These are phyloP conservation scores for Teratosphaeria destructans DNA, from an alignment of 2,329 filamentous ascomycete species.

Conservation along the genomic window DNA sequence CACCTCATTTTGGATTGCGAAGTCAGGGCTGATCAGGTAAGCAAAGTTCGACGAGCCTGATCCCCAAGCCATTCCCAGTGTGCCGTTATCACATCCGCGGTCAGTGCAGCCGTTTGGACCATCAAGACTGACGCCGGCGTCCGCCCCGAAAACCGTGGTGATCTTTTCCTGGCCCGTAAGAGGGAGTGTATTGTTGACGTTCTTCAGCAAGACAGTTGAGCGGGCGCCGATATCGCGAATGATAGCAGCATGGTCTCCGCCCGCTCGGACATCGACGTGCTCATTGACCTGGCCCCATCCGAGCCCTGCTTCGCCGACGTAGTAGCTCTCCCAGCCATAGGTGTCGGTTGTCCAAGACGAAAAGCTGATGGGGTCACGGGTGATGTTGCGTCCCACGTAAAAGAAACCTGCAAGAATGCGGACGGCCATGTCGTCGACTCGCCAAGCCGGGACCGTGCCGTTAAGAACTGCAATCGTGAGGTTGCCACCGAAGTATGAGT, in stretches of 20 bases:
- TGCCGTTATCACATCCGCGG: conserved; percentile 51
- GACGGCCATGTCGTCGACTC: conserved; percentile 84
- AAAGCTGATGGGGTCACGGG: conserved; percentile 50
- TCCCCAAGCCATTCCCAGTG: conserved; percentile 60
- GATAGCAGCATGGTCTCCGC: conserved; percentile 52
- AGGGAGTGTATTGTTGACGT: conserved; percentile 56
- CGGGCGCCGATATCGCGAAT: conserved; percentile 70
- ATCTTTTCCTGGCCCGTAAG: conserved; percentile 48
- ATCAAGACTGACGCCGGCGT: conserved; percentile 63
- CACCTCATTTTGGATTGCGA: conserved; percentile 56
- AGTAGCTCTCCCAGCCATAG: conserved; percentile 56
- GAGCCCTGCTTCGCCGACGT: conserved; percentile 43
- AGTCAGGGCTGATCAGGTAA: conserved; percentile 54
- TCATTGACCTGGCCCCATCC: conserved; percentile 56
- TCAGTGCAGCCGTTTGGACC: conserved; percentile 74
- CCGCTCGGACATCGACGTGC: conserved; percentile 68
- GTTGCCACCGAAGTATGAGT: conserved; percentile 52
- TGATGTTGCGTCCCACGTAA: conserved; percentile 46
- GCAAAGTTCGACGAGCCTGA: conserved; percentile 51
- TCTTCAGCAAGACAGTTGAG: conserved; percentile 84
- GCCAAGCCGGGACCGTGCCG: conserved; percentile 68
- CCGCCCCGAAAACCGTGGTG: conserved; percentile 68
- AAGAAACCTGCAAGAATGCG: conserved; percentile 63
- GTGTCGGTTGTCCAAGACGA: conserved; percentile 76
- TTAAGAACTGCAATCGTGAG: conserved; percentile 80